Evolutionary conservation across 805 yeast species (phyloP).

Genomic region (Teunomyces tritomae): DNA sequence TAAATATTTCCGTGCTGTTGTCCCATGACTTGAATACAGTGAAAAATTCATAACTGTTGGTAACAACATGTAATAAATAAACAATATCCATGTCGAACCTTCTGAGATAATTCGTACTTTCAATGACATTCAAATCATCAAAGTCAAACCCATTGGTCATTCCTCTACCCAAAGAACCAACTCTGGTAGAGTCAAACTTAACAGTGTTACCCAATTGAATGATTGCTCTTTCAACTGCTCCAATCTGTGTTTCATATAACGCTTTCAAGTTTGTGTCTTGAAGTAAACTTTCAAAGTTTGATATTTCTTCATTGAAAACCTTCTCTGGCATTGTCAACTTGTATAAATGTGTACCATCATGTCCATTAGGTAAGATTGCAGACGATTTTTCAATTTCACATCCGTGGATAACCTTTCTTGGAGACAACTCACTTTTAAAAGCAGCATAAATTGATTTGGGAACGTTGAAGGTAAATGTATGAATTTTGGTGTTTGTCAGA

Average conservation of each 20-base stretch:
- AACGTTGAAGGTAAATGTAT: slow-evolving; percentile 66
- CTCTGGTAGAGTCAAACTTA: slow-evolving; percentile 60
- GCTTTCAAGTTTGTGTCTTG: slow-evolving; percentile 62
- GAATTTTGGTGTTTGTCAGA: slow-evolving; percentile 67
- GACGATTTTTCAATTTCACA: slow-evolving; percentile 58
- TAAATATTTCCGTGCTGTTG: slow-evolving; percentile 46
- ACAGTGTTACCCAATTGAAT: slow-evolving; percentile 76
- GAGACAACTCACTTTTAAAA: slow-evolving; percentile 49
- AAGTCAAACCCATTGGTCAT: slow-evolving; percentile 79
- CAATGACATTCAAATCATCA: slow-evolving; percentile 50
- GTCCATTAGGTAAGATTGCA: slow-evolving; percentile 71
- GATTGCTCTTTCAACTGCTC: slow-evolving; percentile 67
- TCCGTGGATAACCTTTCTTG: slow-evolving; percentile 40
- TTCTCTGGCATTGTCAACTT: slow-evolving; percentile 68
- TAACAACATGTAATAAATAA: slow-evolving; percentile 64
- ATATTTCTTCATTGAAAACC: slow-evolving; percentile 52
- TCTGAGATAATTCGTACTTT: slow-evolving; percentile 50
- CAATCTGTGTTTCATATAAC: slow-evolving; percentile 73
- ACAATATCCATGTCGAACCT: slow-evolving; percentile 55
- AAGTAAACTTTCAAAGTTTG: slow-evolving; percentile 59
- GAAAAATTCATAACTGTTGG: slow-evolving; percentile 75
- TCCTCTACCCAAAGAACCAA: slow-evolving; percentile 87
- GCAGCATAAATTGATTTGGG: slow-evolving; percentile 74
- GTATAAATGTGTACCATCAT: slow-evolving; percentile 51
- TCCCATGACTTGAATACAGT: slow-evolving; percentile 67